phyloP scores from a whole-genome alignment of 805 yeast genomes.

The Metschnikowia kofuensis region DNA sequence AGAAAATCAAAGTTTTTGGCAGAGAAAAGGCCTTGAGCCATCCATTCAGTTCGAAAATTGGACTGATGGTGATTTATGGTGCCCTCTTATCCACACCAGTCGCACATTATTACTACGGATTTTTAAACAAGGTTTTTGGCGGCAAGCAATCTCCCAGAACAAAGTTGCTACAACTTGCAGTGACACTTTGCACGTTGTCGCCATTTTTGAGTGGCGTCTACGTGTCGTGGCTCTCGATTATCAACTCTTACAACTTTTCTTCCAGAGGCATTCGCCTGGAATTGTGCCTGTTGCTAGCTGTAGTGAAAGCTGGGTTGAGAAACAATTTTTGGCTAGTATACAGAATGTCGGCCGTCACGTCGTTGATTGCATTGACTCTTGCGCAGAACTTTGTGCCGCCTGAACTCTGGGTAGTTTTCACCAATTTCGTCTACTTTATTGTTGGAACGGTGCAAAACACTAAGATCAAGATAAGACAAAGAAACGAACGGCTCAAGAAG shows the following conservation, averaged over 20 bases:
- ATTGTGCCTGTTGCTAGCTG: slow-evolving; percentile 13
- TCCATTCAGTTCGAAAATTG: slow-evolving; percentile 43
- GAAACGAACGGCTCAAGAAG: slow-evolving; percentile 10
- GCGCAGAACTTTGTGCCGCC: slow-evolving; percentile 59
- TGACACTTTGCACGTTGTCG: slow-evolving; percentile 52
- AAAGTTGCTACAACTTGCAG: slow-evolving; percentile 48
- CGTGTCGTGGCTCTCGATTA: slow-evolving; percentile 51
- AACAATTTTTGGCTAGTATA: slow-evolving; percentile 46
- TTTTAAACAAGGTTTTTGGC: slow-evolving; percentile 41
- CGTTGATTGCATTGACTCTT: slow-evolving; percentile 47
- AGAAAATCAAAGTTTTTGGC: slow-evolving; percentile 12
- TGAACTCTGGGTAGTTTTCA: slow-evolving; percentile 64
- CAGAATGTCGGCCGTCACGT: slow-evolving; percentile 53
- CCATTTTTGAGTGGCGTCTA: slow-evolving; percentile 50
- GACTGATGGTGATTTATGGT: slow-evolving; percentile 57
- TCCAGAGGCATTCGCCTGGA: slow-evolving; percentile 12
- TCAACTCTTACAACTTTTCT: slow-evolving; percentile 31
- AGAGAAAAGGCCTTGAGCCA: slow-evolving; percentile 31
- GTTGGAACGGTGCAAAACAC: slow-evolving; percentile 64
- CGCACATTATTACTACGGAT: slow-evolving; percentile 50
- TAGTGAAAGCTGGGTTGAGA: slow-evolving; percentile 33
- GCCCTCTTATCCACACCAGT: slow-evolving; percentile 54
- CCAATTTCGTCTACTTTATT: slow-evolving; percentile 54
- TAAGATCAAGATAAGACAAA: slow-evolving; percentile 40
- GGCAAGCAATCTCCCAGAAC: slow-evolving; percentile 38